Base-by-base conservation (phyloP, 1,284 basidiomycete species). In the Cryptococcus jaspeensis region DNA sequence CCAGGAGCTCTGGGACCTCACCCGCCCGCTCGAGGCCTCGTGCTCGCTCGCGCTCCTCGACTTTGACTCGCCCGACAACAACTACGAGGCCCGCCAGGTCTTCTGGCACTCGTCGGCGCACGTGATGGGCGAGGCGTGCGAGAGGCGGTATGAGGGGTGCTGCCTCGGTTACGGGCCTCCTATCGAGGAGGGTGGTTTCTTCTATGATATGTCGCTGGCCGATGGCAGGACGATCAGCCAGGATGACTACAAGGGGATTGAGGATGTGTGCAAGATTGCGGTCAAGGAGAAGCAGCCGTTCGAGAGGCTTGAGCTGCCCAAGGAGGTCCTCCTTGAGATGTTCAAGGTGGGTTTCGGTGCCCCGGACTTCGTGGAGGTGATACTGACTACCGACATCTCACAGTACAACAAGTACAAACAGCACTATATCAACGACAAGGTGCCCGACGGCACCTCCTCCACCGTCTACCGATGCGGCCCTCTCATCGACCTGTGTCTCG, bases 71-170 rank as follows among this genome's bases (percentile, higher is more conserved):
- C 88, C 90, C 9, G 71, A 78, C 38, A 76, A 76, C 68, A 93
- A 98, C 83, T 95, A 93, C 85, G 68, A 64, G 69, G 78, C 92
- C 55, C 92, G 95, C 76, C 88, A 87, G 67, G 96, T 99, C 37
- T 99, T 99, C 81, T 99, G 96, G 96, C 96, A 99, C 76, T 98
- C 95, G 23, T 98, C 94, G 12, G 96, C 96, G 0, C 96, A 99
- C 79, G 93, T 99, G 55, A 84, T 99, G n/a, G 96, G 96, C 52
- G 96, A 99, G 80, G 90, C 96, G 45, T 87, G 92, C 44, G 96
- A 99, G 78, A 85, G 90, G 59, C 92, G 96, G 77, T 97, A 74
- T 46, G 74, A 98, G 75, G 95, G 95, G 43, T 97, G 94, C 77
- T 93, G 97, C 80, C 83, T 99, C 18, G 97, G 95, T 74, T 87